phyloP scores from a whole-genome alignment of 2,329 filamentous ascomycete genomes.

The Huntiella savannae region DNA sequence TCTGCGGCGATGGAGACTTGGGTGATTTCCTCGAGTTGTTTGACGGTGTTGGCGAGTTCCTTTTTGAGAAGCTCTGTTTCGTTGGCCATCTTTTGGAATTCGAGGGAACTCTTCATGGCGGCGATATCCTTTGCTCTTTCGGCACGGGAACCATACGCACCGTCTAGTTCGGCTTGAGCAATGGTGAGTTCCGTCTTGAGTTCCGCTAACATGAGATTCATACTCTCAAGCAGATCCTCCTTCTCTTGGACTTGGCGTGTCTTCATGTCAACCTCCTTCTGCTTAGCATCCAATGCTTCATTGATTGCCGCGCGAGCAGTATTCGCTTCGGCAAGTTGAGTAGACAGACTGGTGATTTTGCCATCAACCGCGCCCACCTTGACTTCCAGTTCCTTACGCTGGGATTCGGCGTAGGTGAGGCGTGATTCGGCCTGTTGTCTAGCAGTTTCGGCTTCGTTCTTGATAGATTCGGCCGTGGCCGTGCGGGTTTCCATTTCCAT shows the following conservation, averaged over 20 bases:
- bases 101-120: conserved; percentile 29
- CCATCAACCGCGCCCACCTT: conserved; percentile 15
- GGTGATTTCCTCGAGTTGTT: conserved; percentile 34
- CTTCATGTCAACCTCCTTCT: conserved; percentile 23
- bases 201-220: conserved; percentile 34
- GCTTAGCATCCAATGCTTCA: conserved; percentile 20
- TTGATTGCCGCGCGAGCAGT: conserved; percentile 22
- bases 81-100: conserved; percentile 26
- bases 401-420: conserved; percentile 8
- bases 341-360: conserved; percentile 20
- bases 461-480: conserved; percentile 9
- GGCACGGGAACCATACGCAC: conserved; percentile 38
- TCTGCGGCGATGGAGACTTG: conserved; percentile 31
- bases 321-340: conserved; percentile 18
- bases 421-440: conserved; percentile 9
- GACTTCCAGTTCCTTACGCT: conserved; percentile 11
- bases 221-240: conserved; percentile 30
- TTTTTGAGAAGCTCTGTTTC: conserved; percentile 31
- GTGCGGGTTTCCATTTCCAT: conserved; percentile 17
- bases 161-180: conserved; percentile 41
- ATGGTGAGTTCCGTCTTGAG: conserved; percentile 43
- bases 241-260: conserved; percentile 25
- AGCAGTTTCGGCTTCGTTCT: conserved; percentile 11
- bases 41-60: conserved; percentile 30
- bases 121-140: conserved; percentile 40